Base-by-base conservation (phyloP, 1,284 basidiomycete species). In the Malassezia slooffiae region DNA sequence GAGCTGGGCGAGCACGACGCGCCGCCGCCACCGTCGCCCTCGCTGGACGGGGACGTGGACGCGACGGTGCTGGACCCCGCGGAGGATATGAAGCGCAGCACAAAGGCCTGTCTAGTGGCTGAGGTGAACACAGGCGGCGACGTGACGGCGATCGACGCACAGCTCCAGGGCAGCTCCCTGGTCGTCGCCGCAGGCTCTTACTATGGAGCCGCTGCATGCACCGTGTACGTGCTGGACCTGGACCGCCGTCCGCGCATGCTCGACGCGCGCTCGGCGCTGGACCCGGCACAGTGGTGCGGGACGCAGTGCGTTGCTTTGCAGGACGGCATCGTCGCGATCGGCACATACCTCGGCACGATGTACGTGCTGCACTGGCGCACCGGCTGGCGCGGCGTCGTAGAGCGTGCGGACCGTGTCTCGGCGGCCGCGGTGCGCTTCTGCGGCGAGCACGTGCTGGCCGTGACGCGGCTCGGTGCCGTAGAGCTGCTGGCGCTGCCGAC, bases 71-170 rank as follows among this genome's bases (percentile, higher is more conserved):
- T 32, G n/a, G 26, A 38, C 24, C 45, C 43, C 1, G 35, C 33
- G 21, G 23, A 24, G 7, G 43, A 51, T 36, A 37, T 46, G 19
- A 29, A 32, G 19, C 31, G 34, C 19, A 23, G 32, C 9, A 20
- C 40, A 5, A 30, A 32, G 10, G 41, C 46, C 8, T 34, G 37
- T n/a, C 50, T 55, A 9, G 23, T 55, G 24, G 50, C 50, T 3
- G 50, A 52, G 36, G 34, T 43, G 16, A 50, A 55, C 29, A 52
- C 50, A n/a, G 43, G 46, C 24, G 53, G 44, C 22, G 53, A 55
- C 26, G 34, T 55, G 3, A 48, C 44, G 3, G 33, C 43, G 11
- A 13, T 55, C 22, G 53, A 55, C 34, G 53, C 50, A 5, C 28
- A 45, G 21, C 19, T 52, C n/a, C 17, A 19, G 3, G 38, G 34